Evolutionary conservation across 2,329 filamentous ascomycete species (phyloP).

Genomic region (Aspergillus phoenicis): DNA sequence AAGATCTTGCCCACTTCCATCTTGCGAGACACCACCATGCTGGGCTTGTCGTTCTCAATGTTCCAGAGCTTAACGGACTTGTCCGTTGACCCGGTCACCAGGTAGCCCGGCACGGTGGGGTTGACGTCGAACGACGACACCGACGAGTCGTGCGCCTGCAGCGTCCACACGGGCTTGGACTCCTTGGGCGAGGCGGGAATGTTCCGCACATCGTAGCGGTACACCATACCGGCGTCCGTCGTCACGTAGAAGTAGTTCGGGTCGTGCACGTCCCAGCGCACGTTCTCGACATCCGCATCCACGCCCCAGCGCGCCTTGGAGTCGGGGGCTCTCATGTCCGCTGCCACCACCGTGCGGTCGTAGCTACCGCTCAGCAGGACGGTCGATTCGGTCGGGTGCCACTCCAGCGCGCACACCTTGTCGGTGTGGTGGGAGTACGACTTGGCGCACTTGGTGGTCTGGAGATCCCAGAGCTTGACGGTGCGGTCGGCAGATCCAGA

Average conservation of each 20-base stretch:
- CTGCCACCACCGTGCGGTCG: slow-evolving; percentile 89
- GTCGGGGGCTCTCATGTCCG: slow-evolving; percentile 92
- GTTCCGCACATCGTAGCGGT: slow-evolving; percentile 85
- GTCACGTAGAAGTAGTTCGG: slow-evolving; percentile 93
- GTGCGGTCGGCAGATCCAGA: slow-evolving; percentile 96
- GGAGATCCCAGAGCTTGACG: slow-evolving; percentile 95
- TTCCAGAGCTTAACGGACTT: slow-evolving; percentile 98
- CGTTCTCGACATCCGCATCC: slow-evolving; percentile 90
- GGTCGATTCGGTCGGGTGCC: slow-evolving; percentile 86
- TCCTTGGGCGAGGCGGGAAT: slow-evolving; percentile 71
- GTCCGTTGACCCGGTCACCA: slow-evolving; percentile 91
- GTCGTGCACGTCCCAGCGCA: slow-evolving; percentile 92
- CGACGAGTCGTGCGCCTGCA: slow-evolving; percentile 93
- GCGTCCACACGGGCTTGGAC: slow-evolving; percentile 86
- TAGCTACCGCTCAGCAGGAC: slow-evolving; percentile 91
- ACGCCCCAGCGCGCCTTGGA: slow-evolving; percentile 87
- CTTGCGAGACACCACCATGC: slow-evolving; percentile 88
- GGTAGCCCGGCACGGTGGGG: slow-evolving; percentile 82
- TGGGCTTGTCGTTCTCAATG: slow-evolving; percentile 75
- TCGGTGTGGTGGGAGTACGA: slow-evolving; percentile 95
- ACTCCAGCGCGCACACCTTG: slow-evolving; percentile 94
- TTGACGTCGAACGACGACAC: slow-evolving; percentile 94
- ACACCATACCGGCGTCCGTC: slow-evolving; percentile 87
- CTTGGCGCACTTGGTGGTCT: slow-evolving; percentile 88
- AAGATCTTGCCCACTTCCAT: slow-evolving; percentile 95